Conservation (phyloP, 768 basidiomycete species). For the Termitomyces sp. region DNA sequence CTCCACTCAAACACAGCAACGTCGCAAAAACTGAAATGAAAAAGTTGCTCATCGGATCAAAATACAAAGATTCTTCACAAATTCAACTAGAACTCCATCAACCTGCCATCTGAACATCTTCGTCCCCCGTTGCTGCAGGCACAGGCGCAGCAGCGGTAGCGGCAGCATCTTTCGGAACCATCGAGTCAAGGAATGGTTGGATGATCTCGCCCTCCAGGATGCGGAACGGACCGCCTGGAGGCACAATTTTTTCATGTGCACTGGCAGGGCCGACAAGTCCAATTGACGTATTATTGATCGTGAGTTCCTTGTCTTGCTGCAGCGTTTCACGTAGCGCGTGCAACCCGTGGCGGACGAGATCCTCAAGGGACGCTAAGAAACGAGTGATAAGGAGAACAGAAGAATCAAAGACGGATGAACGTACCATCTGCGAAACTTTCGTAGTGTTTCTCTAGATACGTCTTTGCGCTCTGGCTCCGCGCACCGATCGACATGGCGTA, state of each 20-base stretch:
- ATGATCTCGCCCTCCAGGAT: slow-evolving; percentile 85
- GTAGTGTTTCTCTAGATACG: slow-evolving; percentile 94
- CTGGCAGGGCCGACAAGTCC: slow-evolving; percentile 84
- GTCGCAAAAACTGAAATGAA: not conserved
- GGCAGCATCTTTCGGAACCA: slow-evolving; percentile 67
- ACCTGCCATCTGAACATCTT: slow-evolving; percentile 86
- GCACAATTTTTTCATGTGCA: slow-evolving; percentile 47
- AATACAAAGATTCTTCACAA: slow-evolving; percentile 1
- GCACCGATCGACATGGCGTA: slow-evolving; percentile 99
- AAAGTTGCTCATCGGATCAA: not conserved
- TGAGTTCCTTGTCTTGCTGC: slow-evolving; percentile 97
- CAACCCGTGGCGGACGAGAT: slow-evolving; percentile 89
- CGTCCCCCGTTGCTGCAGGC: slow-evolving; percentile 45
- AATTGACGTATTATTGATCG: slow-evolving; percentile 89
- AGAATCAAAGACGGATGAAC: slow-evolving; percentile 20
- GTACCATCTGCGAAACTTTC: slow-evolving; percentile 82
- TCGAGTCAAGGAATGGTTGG: slow-evolving; percentile 68
- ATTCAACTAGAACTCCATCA: slow-evolving; percentile 26
- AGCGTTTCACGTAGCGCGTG: slow-evolving; percentile 95
- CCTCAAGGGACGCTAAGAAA: slow-evolving; percentile 70
- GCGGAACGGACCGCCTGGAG: slow-evolving; percentile 65
- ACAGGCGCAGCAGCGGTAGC: slow-evolving; percentile 28
- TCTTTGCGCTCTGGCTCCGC: slow-evolving; percentile 96
- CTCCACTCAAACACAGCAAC: too few species aligned
- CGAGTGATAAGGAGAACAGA: not conserved